phyloP scores from a whole-genome alignment of 225 moss, liverwort and hornwort species.

The Neckera pumila region DNA sequence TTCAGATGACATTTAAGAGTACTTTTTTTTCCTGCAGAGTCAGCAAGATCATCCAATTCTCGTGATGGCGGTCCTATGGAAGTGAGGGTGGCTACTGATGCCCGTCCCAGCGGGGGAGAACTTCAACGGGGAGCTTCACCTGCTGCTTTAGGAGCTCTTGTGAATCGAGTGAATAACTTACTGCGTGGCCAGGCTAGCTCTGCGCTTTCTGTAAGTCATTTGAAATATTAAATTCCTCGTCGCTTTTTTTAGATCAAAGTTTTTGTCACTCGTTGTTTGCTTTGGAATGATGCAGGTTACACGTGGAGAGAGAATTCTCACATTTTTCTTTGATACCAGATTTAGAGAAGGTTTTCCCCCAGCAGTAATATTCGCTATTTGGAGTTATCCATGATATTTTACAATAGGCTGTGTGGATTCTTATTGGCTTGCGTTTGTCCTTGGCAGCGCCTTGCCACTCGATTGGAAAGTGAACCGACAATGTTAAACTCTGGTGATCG shows the following conservation, averaged over 20 bases:
- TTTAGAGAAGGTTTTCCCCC: neutral
- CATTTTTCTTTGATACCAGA: neutral
- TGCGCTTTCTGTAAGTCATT: constrained; percentile 53
- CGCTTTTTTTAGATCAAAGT: neutral
- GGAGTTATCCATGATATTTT: neutral
- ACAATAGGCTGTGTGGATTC: neutral
- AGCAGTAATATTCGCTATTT: neutral
- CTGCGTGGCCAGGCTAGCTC: constrained; percentile 66
- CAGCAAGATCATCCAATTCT: constrained; percentile 10
- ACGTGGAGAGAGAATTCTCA: neutral
- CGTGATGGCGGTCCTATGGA: constrained; percentile 14
- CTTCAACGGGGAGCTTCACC: constrained; percentile 69
- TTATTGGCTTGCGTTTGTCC: neutral
- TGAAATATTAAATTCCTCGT: neutral
- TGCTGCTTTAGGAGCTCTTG: constrained; percentile 69
- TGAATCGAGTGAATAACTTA: constrained; percentile 70
- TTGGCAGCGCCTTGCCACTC: constrained; percentile 73
- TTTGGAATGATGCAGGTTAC: neutral
- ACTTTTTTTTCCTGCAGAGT: neutral
- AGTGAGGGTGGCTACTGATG: constrained; percentile 28
- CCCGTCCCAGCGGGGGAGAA: constrained; percentile 21
- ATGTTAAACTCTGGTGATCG: constrained; percentile 40
- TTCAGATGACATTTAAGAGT: neutral
- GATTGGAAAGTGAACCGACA: constrained; percentile 73
- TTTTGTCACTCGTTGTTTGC: neutral